Evolutionary conservation across 139 green algal genomes (phyloP), one percentile per base, ranked within the genome.

Genomic region (Volvox reticuliferus): DNA sequence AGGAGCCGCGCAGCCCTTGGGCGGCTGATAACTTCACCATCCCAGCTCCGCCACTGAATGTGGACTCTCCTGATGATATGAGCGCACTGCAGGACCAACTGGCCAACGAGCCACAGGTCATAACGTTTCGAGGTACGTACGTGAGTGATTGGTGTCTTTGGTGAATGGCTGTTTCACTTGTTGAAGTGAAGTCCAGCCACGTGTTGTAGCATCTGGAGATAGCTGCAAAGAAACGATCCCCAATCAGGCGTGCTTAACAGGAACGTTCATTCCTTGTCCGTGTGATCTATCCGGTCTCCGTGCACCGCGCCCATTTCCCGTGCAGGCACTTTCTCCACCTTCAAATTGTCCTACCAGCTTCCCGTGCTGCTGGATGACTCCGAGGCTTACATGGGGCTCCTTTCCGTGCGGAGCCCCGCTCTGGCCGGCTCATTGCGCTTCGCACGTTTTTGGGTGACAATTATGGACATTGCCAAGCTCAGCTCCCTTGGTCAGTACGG

Each of bases 341-440:
- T 75, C 75, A 82, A 71, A 20, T 36, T 76, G 61, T 61, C 68
- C 13, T 93, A 93, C 76, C 81, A 77, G 63, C 68, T 93, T 61
- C 28, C 20, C 13, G 5, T 94, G 22, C 79, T 21, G 21, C 87
- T 91, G n/a, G 20, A 30, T 18, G 28, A 67, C 20, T 28, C 68
- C 26, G 69, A 91, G 17, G 82, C 87, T 75, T 94, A 92, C 89
- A 19, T 80, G n/a, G 92, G 81, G 1, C 50, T 93, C 28, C 81
- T 94, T 0, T 85, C 67, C n/a, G 26, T 94, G 35, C 62, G 89
- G 36, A 88, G 91, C 82, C 82, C 89, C 21, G 82, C 86, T 12
- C 1, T 87, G 6, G 14, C 65, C 5, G 80, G 37, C 73, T 92
- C 85, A 35, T 75, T 91, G 65, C 30, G 55, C 17, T 22, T 91